Conservation (phyloP, 1,284 basidiomycete genomes). For the Trametes versicolor region DNA sequence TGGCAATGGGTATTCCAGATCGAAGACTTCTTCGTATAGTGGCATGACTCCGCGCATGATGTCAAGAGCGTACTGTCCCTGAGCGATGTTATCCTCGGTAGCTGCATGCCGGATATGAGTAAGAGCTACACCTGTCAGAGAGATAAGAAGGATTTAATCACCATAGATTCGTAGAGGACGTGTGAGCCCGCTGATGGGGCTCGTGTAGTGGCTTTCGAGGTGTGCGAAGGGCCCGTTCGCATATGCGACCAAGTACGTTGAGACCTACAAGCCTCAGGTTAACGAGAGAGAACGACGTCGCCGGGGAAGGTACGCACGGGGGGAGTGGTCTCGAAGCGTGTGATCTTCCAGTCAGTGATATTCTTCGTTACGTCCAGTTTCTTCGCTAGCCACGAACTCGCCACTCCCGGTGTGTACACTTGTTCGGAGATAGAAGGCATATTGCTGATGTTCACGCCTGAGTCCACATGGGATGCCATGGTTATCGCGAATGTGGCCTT, state of each 20-base stretch:
- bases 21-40: slow-evolving; percentile 90
- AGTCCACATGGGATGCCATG: slow-evolving; percentile 79
- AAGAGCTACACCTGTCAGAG: not conserved
- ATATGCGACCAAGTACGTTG: slow-evolving; percentile 91
- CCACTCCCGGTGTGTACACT: not conserved
- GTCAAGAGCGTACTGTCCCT: slow-evolving; percentile 86
- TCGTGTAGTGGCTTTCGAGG: slow-evolving; percentile 80
- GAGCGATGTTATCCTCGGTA: slow-evolving; percentile 86
- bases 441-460: slow-evolving; percentile 84
- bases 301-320: slow-evolving; percentile 43
- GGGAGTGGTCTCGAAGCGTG: slow-evolving; percentile 80
- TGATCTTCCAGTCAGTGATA: slow-evolving; percentile 72
- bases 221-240: slow-evolving; percentile 87
- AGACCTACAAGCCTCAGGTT: slow-evolving; percentile 60
- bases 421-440: slow-evolving; percentile 80
- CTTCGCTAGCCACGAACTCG: slow-evolving; percentile 17
- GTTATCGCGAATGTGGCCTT: slow-evolving; percentile 90
- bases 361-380: slow-evolving; percentile 10
- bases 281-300: too few relatives aligned
- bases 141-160: slow-evolving; percentile 34
- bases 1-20: slow-evolving; percentile 91
- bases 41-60: slow-evolving; percentile 89
- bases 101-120: slow-evolving; percentile 47
- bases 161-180: slow-evolving; percentile 89
- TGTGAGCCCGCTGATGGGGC: slow-evolving; percentile 83